These are phyloP conservation scores for Orbilia quercus DNA, from an alignment of 2,329 filamentous ascomycete species.

Conservation along the genomic window DNA sequence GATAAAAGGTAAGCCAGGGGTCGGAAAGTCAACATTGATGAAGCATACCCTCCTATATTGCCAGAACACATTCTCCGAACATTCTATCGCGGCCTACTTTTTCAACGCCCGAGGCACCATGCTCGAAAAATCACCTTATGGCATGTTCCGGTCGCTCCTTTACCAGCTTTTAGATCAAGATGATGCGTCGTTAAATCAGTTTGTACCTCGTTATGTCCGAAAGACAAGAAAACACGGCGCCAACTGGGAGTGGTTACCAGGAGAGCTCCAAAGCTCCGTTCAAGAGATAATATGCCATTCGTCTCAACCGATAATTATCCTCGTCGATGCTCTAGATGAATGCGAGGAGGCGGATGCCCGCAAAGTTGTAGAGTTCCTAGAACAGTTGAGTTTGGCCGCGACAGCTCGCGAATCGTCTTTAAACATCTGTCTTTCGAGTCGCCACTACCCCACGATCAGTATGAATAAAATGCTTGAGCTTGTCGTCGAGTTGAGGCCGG, in stretches of 20 bases:
- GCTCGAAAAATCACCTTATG: slow-evolving; percentile 58
- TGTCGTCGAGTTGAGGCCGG: slow-evolving; percentile 60
- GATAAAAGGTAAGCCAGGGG: slow-evolving; percentile 61
- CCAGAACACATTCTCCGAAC: slow-evolving; percentile 17
- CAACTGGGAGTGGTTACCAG: slow-evolving; percentile 13
- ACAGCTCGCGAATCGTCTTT: slow-evolving; percentile 53
- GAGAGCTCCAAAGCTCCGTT: slow-evolving; percentile 32
- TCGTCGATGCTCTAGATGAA: slow-evolving; percentile 63
- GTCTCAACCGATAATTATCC: slow-evolving; percentile 20
- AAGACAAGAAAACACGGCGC: slow-evolving; percentile 45
- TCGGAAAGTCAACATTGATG: slow-evolving; percentile 60
- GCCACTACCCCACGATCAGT: slow-evolving; percentile 62
- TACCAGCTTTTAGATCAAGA: slow-evolving; percentile 57
- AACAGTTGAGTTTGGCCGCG: slow-evolving; percentile 58
- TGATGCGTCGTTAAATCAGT: background rate
- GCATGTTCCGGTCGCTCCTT: slow-evolving; percentile 57
- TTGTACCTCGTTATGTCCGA: slow-evolving; percentile 32
- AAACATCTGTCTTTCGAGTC: slow-evolving; percentile 61
- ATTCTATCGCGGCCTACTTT: slow-evolving; percentile 56
- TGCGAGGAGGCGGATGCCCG: slow-evolving; percentile 61
- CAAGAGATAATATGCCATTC: background rate
- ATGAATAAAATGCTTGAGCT: slow-evolving; percentile 59
- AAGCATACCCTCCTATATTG: slow-evolving; percentile 51
- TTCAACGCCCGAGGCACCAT: slow-evolving; percentile 58
- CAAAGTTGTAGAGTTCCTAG: slow-evolving; percentile 61